These are phyloP conservation scores for Xylaria sp. DNA, from an alignment of 2,329 filamentous ascomycete species.

Conservation along the genomic window DNA sequence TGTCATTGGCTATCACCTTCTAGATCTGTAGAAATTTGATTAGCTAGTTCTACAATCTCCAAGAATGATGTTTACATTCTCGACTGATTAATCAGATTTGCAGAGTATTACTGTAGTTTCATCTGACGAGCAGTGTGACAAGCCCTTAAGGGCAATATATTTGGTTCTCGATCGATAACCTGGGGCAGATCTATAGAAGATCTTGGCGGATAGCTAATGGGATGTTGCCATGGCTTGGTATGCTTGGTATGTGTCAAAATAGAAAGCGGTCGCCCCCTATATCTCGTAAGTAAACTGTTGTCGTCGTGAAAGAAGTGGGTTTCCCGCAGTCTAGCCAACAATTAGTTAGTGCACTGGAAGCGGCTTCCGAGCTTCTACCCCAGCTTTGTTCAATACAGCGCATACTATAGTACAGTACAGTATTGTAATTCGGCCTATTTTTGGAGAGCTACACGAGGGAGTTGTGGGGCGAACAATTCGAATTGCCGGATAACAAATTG, in stretches of 20 bases:
- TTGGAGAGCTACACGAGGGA: conserved; percentile 3
- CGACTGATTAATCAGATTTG: not conserved
- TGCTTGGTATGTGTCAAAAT: not conserved
- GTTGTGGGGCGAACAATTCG: not conserved
- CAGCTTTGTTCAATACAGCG: not conserved
- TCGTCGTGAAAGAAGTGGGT: not conserved
- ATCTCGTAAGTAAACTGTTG: not conserved
- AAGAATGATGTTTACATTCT: not conserved
- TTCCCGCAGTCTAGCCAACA: not conserved
- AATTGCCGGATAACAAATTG: not conserved
- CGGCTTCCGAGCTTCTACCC: not conserved
- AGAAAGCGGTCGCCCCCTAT: not conserved
- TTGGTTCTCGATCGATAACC: not conserved
- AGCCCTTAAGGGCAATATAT: not conserved
- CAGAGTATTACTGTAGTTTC: conserved; percentile 1
- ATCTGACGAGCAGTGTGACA: not conserved
- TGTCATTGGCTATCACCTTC: not conserved
- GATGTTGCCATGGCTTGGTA: not conserved
- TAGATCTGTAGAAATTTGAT: too few relatives aligned
- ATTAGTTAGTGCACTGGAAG: not conserved
- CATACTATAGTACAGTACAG: too few relatives aligned
- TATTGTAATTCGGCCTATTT: conserved; percentile 6
- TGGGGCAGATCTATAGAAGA: not conserved
- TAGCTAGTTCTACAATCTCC: not conserved
- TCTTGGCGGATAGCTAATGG: not conserved